Base-by-base conservation (phyloP, 148 eudicot genomes). In the Oxyria digyna region DNA sequence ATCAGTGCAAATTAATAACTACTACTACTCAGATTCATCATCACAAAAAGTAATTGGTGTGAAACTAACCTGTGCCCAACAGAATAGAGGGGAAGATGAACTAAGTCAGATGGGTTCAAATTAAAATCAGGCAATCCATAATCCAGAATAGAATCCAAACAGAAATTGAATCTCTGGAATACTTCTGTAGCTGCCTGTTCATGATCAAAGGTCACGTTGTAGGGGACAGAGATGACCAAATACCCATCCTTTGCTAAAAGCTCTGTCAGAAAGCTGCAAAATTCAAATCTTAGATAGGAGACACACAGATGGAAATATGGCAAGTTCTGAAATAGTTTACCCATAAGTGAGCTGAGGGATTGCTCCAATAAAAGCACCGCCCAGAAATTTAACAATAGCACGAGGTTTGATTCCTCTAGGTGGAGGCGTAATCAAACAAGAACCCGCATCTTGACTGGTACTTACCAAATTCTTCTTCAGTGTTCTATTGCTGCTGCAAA, bases 311-410 rank as follows among this genome's bases (percentile, higher is more conserved):
- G 12, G 4, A 24, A 14, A 31, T 29, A 15, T 17, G 29, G 67
- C 38, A 29, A 62, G 40, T 35, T 71, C 67, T 64, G 41, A 48
- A 42, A 48, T 23, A 72, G 70, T 46, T 37, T 69, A 92, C 98
- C 96, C 81, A 72, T 90, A 90, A 9, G 87, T 82, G 54, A 87
- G 96, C 74, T 94, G 92, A 63, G 99, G 92, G 67, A 94, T 85
- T 13, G 96, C 96, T 27, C 99, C 99, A 80, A 94, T 75, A 69
- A 80, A 82, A n/a, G 99, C 99, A 13, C 99, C 99, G 55, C 99
- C 99, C 41, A 94, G 76, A 68, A 94, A 88, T 69, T 91, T 79
- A 43, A 94, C 68, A 46, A 94, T 72, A 4, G 84, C 99, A 42
- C 79, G 83, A 12, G 96, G 97, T 72, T 85, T 85, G 75, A 42